Conservation (phyloP, 768 basidiomycete genomes). For the Galerina sulciceps region DNA sequence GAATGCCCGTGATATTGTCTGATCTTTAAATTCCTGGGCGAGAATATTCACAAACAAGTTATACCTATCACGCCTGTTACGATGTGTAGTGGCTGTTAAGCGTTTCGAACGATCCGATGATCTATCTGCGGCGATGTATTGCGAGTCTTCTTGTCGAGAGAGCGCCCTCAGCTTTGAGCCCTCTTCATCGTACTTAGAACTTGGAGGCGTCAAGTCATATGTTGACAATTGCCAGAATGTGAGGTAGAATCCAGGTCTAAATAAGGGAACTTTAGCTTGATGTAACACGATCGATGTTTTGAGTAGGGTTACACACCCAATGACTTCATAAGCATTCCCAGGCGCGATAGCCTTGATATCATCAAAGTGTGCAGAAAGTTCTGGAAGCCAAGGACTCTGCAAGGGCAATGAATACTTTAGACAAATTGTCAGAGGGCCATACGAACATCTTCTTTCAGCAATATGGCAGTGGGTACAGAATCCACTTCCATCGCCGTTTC, state of each 20-base stretch:
- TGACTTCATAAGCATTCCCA: conserved; percentile 59
- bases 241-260: conserved; percentile 88
- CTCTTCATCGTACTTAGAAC: conserved; percentile 80
- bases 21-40: conserved; percentile 75
- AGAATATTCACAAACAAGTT: conserved; percentile 62
- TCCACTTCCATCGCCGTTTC: conserved; percentile 63
- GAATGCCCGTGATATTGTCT: conserved; percentile 70
- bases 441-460: conserved; percentile 43
- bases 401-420: conserved; percentile 11
- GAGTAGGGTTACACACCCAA: conserved; percentile 54
- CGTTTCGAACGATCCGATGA: conserved; percentile 69
- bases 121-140: conserved; percentile 68
- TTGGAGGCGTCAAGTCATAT: conserved; percentile 85
- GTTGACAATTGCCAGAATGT: conserved; percentile 98
- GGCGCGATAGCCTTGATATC: conserved; percentile 78
- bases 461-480: conserved; percentile 23
- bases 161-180: conserved; percentile 60
- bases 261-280: conserved; percentile 5
- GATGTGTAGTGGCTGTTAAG: conserved; percentile 58
- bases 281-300: not conserved
- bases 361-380: conserved; percentile 73
- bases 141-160: conserved; percentile 71
- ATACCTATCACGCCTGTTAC: conserved; percentile 67
- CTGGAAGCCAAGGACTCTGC: conserved; percentile 81
- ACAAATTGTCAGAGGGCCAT: not conserved